Percentiles rank a stretch among this genome's conserved stretches.
Evolutionary conservation across 441 rosid genomes (phyloP).

Genomic region (Kokia cookei): DNA sequence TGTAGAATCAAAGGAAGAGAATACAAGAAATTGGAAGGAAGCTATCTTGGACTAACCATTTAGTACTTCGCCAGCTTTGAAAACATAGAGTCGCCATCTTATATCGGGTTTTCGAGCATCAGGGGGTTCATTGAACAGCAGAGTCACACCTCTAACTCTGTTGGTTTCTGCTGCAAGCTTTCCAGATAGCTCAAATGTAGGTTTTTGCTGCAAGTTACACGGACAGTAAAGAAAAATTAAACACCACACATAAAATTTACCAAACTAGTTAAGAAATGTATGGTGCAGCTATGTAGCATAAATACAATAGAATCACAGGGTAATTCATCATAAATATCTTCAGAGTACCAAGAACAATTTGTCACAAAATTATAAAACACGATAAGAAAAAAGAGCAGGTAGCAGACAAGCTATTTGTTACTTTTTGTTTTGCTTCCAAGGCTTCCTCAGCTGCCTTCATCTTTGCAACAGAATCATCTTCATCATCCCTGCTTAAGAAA

Average conservation of each 20-base stretch:
- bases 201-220: neutral
- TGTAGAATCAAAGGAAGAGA: neutral
- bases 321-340: neutral
- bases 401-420: slow-evolving; percentile 10
- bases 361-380: slow-evolving; percentile 10
- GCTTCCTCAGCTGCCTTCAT: slow-evolving; percentile 93
- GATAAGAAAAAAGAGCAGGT: neutral
- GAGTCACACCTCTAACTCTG: slow-evolving; percentile 76
- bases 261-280: neutral
- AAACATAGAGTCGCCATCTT: slow-evolving; percentile 95
- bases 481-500: slow-evolving; percentile 45
- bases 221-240: neutral
- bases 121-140: slow-evolving; percentile 89
- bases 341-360: slow-evolving; percentile 7
- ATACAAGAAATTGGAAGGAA: neutral
- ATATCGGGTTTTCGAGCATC: slow-evolving; percentile 80
- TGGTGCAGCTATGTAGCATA: neutral
- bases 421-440: slow-evolving; percentile 78
- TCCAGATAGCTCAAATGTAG: slow-evolving; percentile 41
- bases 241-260: slow-evolving; percentile 3
- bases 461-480: slow-evolving; percentile 61
- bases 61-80: slow-evolving; percentile 81
- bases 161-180: slow-evolving; percentile 74
- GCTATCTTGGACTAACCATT: slow-evolving; percentile 47
- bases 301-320: neutral